Evolutionary conservation across 2,329 filamentous ascomycete species (phyloP).

Genomic region (Talaromyces sp.): DNA sequence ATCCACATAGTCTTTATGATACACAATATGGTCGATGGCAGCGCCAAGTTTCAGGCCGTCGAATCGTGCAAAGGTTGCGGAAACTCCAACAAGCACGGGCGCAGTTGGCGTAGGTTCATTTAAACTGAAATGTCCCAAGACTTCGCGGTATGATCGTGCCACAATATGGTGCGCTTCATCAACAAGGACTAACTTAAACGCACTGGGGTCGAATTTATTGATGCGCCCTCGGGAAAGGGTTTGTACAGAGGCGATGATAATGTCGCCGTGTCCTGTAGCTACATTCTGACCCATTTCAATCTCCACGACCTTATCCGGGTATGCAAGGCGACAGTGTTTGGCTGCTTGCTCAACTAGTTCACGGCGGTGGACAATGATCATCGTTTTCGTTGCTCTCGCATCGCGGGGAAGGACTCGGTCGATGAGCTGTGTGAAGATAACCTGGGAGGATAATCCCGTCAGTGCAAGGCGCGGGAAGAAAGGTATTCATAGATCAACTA

Average conservation of each 20-base stretch:
- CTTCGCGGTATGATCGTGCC: slow-evolving; percentile 73
- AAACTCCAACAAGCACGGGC: slow-evolving; percentile 83
- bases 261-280: slow-evolving; percentile 81
- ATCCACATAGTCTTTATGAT: slow-evolving; percentile 81
- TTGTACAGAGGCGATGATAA: slow-evolving; percentile 87
- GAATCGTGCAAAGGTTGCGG: slow-evolving; percentile 76
- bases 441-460: slow-evolving; percentile 52
- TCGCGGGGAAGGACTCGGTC: slow-evolving; percentile 66
- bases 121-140: slow-evolving; percentile 78
- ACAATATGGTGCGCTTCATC: slow-evolving; percentile 98
- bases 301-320: slow-evolving; percentile 79
- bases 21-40: slow-evolving; percentile 93
- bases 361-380: slow-evolving; percentile 88
- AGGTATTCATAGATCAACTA: slow-evolving; percentile 25
- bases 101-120: slow-evolving; percentile 52
- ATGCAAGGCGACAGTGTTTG: slow-evolving; percentile 76
- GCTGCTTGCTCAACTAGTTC: slow-evolving; percentile 95
- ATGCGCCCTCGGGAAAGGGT: slow-evolving; percentile 80
- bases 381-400: slow-evolving; percentile 68
- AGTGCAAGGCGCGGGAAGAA: neutral
- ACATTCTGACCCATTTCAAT: slow-evolving; percentile 85
- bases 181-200: slow-evolving; percentile 88
- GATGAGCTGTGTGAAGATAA: slow-evolving; percentile 96
- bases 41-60: slow-evolving; percentile 81
- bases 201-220: slow-evolving; percentile 75